Evolutionary conservation across 345 rosid species (phyloP), one percentile per base, ranked within the genome.

Genomic region (Moricandia moricandioides): DNA sequence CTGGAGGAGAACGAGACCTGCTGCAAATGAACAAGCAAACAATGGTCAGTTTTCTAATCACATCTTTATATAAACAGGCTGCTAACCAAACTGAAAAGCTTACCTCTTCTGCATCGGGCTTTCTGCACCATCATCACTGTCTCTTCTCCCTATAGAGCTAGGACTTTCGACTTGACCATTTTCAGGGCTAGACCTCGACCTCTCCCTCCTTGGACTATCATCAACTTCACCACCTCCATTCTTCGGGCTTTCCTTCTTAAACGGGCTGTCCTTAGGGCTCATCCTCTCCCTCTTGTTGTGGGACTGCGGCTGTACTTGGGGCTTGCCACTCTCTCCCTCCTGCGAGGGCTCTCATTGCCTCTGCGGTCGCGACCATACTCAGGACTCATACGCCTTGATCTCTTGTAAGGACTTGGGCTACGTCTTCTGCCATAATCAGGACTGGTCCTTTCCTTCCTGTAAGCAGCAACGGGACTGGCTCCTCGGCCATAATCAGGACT

Each of bases 401-500:
- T 85, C 74, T 64, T 84, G 67, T 88, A 79, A 21, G 86, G 86
- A 68, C 87, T 83, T 27, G 86, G 85, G 81, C 92, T 83, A 78
- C 83, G 86, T 31, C 73, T 83, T 71, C 83, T 85, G 7, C 90
- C 95, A 81, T 86, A 88, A 56, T 86, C 89, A 72, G 93, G 93
- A 72, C 97, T 90, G 33, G 72, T 86, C 81, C 95, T 86, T 39
- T 86, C 92, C 65, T 85, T 87, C 31, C 80, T 69, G 74, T 84
- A 74, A 33, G 87, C 70, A 11, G 70, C 82, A 72, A 83, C 84
- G 27, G 83, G 94, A 76, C 92, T 88, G 57, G 82, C 80, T 35
- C 94, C 94, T 73, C 84, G 88, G 11, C 98, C 98, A 82, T 93
- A 89, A 51, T 93, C 97, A 64, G 97, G 98, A 82, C 97, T 93